These are phyloP conservation scores for Vanderwaltozyma verrucispora DNA, from an alignment of 805 yeast genomes.

Conservation along the genomic window DNA sequence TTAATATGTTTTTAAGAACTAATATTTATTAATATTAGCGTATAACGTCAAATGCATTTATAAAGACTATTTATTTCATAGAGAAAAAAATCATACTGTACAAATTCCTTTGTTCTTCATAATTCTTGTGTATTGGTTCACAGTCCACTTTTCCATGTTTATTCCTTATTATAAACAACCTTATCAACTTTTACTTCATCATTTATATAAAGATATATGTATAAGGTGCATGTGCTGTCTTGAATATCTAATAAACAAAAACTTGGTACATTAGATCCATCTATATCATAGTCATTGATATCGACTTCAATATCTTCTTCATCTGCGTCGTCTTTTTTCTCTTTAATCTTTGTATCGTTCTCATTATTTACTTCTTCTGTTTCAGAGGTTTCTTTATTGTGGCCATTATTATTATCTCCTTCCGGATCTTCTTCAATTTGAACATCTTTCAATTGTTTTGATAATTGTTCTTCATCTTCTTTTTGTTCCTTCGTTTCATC, in stretches of 20 bases:
- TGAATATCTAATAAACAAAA: conserved; percentile 85
- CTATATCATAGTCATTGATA: conserved; percentile 15
- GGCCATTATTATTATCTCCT: too few species aligned
- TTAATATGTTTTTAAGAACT: too few species aligned
- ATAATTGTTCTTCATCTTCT: too few species aligned
- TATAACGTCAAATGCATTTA: too few species aligned
- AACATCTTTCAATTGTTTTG: too few species aligned
- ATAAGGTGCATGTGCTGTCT: conserved; percentile 65
- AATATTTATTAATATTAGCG: too few species aligned
- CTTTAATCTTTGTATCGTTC: not conserved
- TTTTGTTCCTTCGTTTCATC: too few species aligned
- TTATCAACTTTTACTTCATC: conserved; percentile 89
- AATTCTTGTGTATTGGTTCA: too few species aligned
- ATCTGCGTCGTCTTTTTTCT: conserved; percentile 14
- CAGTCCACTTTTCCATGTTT: not conserved
- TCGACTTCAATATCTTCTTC: conserved; percentile 5
- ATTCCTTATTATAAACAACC: conserved; percentile 50
- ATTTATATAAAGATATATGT: conserved; percentile 70
- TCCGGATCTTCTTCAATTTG: too few species aligned
- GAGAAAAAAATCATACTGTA: too few species aligned
- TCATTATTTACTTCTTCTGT: not conserved
- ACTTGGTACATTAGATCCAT: conserved; percentile 53
- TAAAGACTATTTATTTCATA: too few species aligned
- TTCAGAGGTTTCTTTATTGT: conserved; percentile 1
- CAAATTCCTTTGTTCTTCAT: too few species aligned